Evolutionary conservation across 768 basidiomycete species (phyloP), one percentile per base, ranked within the genome.

Genomic region (Sarcodon sp.): DNA sequence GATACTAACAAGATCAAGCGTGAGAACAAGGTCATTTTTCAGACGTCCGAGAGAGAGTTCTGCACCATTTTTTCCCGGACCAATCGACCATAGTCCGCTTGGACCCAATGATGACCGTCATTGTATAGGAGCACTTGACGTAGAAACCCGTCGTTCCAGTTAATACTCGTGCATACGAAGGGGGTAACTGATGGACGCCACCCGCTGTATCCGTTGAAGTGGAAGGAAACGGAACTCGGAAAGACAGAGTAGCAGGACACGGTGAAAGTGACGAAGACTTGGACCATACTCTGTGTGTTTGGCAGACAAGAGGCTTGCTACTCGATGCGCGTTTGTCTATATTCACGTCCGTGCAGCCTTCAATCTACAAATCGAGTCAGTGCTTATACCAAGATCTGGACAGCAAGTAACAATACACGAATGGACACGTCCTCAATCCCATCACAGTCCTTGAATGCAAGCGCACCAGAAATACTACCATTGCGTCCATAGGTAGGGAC

Each of bases 401-500:
- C 4, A 27, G 4, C 21, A 27, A 27, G 4, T 4, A 27, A 4
- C 4, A 27, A 4, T 27, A 27, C 21, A 4, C 21, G 21, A 27
- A 27, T 27, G 21, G 21, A 27, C 21, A 27, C 21, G 21, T 27
- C 21, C 21, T 27, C 21, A 4, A 27, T 27, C 21, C 21, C 21
- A 4, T 27, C 21, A 4, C 21, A 27, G 15, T 68, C 56, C 35
- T 70, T 69, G 18, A 79, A 54, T 10, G 62, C 60, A 3, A 80
- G 45, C 15, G 65, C 60, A 12, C 78, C 79, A 43, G 50, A 56
- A 38, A 81, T 62, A 8, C 59, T 41, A 6, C 54, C 62, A 36
- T 63, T 56, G 16, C 73, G 72, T 33, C 72, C 69, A 51, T 76
- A 81, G 1, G 57, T 53, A 1, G 79, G 77, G 10, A 59, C 52